These are phyloP conservation scores for Emiliania huxleyi DNA, from an alignment of 78 protist species.

Conservation along the genomic window DNA sequence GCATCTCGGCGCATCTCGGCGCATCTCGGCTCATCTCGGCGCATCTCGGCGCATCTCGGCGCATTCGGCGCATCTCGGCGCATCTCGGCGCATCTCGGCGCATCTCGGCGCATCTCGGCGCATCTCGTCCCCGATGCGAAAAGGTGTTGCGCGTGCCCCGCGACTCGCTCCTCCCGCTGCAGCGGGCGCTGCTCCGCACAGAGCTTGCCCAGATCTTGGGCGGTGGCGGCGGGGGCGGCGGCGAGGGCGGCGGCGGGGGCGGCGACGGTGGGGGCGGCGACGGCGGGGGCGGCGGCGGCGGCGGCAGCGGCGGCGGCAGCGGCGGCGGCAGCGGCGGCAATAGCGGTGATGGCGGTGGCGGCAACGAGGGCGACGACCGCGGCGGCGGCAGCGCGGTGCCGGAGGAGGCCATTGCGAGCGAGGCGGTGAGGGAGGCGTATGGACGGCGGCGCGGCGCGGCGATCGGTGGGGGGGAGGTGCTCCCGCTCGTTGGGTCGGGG, in stretches of 20 bases:
- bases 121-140: too few relatives aligned
- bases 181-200: not conserved
- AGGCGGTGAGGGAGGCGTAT: not conserved
- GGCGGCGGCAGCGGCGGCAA: not conserved
- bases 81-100: not conserved
- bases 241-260: not conserved
- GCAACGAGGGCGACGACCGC: too few relatives aligned
- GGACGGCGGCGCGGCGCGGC: not conserved
- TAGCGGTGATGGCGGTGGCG: too few relatives aligned
- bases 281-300: not conserved
- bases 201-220: not conserved
- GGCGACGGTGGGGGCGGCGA: not conserved
- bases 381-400: not conserved
- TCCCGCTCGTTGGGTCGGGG: not conserved
- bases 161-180: not conserved
- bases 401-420: not conserved
- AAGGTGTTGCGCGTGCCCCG: not conserved
- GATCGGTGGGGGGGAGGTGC: not conserved
- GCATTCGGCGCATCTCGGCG: not conserved
- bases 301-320: not conserved
- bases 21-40: not conserved
- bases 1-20: not conserved
- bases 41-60: too few relatives aligned
- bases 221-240: not conserved
- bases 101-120: not conserved